Conservation (phyloP, 495 filamentous ascomycete genomes). For the Daldinia concentrica region DNA sequence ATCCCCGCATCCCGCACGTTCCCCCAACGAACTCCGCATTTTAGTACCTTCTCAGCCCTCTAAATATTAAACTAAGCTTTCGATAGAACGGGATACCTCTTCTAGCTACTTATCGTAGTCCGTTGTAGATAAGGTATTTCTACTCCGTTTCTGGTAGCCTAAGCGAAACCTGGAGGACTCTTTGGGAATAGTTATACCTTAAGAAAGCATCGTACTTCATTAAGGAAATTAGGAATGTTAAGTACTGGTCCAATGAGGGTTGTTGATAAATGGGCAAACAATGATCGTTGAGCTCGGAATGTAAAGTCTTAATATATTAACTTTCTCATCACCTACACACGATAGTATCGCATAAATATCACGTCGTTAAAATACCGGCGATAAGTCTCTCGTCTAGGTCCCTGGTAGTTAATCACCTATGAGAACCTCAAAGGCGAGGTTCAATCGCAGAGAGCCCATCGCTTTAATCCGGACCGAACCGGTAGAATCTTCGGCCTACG, state of each 20-base stretch:
- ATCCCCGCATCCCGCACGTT: constrained; percentile 34
- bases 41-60: neutral
- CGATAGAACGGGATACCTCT: too few relatives aligned
- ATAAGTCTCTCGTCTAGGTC: too few relatives aligned
- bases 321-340: neutral
- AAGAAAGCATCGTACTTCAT: neutral
- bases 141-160: neutral
- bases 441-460: constrained; percentile 12
- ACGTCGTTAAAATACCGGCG: too few relatives aligned
- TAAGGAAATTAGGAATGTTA: too few relatives aligned
- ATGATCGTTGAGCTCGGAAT: too few relatives aligned
- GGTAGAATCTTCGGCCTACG: constrained; percentile 22
- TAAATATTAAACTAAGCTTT: neutral
- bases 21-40: constrained; percentile 40
- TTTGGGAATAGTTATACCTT: neutral
- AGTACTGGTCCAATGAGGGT: too few relatives aligned
- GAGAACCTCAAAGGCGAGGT: neutral
- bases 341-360: neutral
- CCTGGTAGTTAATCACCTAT: too few relatives aligned
- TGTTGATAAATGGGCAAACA: too few relatives aligned
- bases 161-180: neutral
- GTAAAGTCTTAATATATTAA: too few relatives aligned
- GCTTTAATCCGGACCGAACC: constrained; percentile 41
- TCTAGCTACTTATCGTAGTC: too few relatives aligned
- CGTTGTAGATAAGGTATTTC: neutral